These are phyloP conservation scores for Fusarium nygamai DNA, from an alignment of 2,329 filamentous ascomycete genomes.

Conservation along the genomic window DNA sequence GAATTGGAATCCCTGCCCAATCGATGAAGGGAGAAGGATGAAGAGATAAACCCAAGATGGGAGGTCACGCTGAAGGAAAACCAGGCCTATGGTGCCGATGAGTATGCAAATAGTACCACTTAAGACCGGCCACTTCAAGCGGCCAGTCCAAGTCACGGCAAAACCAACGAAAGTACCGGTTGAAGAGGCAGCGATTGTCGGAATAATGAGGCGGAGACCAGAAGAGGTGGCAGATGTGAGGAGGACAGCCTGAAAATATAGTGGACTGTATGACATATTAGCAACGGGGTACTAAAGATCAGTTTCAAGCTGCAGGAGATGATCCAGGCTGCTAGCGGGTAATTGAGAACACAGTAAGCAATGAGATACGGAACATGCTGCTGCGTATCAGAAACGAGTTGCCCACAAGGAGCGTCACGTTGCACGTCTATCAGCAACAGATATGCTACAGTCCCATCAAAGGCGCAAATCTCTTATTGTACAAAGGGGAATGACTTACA, in stretches of 20 bases:
- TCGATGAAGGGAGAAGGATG: conserved; percentile 64
- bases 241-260: conserved; percentile 82
- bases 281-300: neutral
- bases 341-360: neutral
- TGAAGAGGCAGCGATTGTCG: conserved; percentile 65
- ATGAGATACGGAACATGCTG: neutral
- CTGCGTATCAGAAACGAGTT: neutral
- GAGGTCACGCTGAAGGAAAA: conserved; percentile 60
- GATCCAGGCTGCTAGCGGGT: neutral
- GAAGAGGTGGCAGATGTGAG: conserved; percentile 75
- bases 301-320: neutral
- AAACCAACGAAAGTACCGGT: conserved; percentile 69
- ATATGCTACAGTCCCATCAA: neutral
- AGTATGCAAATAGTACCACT: conserved; percentile 60
- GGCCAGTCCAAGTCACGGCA: conserved; percentile 67
- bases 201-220: conserved; percentile 75
- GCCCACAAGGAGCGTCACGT: neutral
- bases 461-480: neutral
- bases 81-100: conserved; percentile 61
- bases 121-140: conserved; percentile 68
- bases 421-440: neutral
- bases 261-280: conserved; percentile 57
- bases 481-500: conserved; percentile 49
- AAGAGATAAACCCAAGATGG: conserved; percentile 64
- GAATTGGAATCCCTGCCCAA: conserved; percentile 72